Evolutionary conservation across 2,329 filamentous ascomycete species (phyloP), one percentile per base, ranked within the genome.

Genomic region (Colletotrichum liaoningense): DNA sequence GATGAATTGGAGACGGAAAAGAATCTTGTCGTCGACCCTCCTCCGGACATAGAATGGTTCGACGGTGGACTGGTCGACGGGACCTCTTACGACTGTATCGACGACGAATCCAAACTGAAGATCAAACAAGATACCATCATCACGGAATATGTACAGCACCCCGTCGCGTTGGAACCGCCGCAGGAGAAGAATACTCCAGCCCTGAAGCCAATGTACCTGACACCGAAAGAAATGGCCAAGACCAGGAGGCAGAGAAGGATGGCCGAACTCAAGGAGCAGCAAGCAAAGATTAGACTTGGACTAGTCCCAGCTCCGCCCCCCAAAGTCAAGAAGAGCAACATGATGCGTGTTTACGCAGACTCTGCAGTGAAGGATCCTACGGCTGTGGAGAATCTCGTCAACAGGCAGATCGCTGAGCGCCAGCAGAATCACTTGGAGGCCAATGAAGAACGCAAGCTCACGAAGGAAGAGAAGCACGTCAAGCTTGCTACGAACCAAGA

Each of bases 1-100:
- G 96, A 98, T 81, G 96, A 96, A 77, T 84, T 94, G 35, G 93
- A 97, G 74, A 91, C 93, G 62, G 96, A 99, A 82, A 97, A 96
- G 82, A 94, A 95, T 38, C 98, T 96, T 80, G 84, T 97, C 4
- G 91, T 98, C 6, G 93, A 96, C 75, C 88, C 89, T 38, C 97
- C 97, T 11, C 97, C 97, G 4, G 93, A 93, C 8, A 89, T 98
- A 55, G 97, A 99, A 82, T 99, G 97, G 97, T 98, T 96, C 94
- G 97, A 99, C 78, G 95, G 98, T 84, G 94, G 92, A 2, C 85
- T 98, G 22, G 88, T 97, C 19, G 89, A 93, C 64, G 94, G 93
- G 55, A 89, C 89, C 55, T 49, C 42, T 9, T 98, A 98, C 83
- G 89, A 92, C 72, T 87, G 88, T 73, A 89, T 97, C 71, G 90